A percentile compares a stretch with the other conserved stretches of the same genome.
phyloP scores from a whole-genome alignment of 1,284 basidiomycete genomes.

The Malassezia dermatis region DNA sequence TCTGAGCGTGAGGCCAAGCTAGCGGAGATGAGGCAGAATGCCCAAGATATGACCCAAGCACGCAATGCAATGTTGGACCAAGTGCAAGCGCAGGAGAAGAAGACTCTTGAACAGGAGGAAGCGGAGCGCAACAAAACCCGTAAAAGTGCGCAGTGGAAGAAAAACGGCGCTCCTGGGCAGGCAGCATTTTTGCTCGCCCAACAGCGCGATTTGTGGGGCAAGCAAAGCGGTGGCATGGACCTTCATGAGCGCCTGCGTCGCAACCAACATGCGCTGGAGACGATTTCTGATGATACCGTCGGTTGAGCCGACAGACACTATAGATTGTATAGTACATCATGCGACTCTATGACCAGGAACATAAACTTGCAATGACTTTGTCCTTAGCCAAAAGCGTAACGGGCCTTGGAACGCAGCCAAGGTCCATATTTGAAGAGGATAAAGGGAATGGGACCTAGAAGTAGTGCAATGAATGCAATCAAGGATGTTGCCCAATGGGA shows the following conservation, averaged over 20 bases:
- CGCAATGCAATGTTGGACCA: conserved; percentile 49
- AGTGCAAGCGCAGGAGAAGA: conserved; percentile 27
- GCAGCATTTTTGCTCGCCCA: conserved; percentile 36
- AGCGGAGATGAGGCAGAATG: conserved; percentile 72
- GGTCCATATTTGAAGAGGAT: conserved; percentile 51
- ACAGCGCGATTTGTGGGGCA: conserved; percentile 31
- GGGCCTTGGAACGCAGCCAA: conserved; percentile 44
- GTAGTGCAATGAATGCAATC: conserved; percentile 60
- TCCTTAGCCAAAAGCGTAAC: background rate
- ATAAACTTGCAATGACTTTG: background rate
- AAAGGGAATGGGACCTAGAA: conserved; percentile 62
- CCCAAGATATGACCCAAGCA: conserved; percentile 57
- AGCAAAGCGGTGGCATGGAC: conserved; percentile 19
- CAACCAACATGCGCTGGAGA: conserved; percentile 23
- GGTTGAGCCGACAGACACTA: background rate
- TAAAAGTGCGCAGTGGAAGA: conserved; percentile 18
- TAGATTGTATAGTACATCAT: background rate
- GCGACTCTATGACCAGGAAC: background rate
- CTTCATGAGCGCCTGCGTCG: conserved; percentile 30
- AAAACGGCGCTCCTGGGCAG: conserved; percentile 22
- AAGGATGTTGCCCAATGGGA: conserved; percentile 65
- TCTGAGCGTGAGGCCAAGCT: conserved; percentile 68
- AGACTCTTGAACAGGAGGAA: conserved; percentile 26
- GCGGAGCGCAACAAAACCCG: conserved; percentile 25
- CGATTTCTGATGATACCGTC: conserved; percentile 15